A percentile compares a stretch with the other conserved stretches of the same genome.
Evolutionary conservation across 495 filamentous ascomycete species (phyloP).

Genomic region (Chaetomium cochliodes): DNA sequence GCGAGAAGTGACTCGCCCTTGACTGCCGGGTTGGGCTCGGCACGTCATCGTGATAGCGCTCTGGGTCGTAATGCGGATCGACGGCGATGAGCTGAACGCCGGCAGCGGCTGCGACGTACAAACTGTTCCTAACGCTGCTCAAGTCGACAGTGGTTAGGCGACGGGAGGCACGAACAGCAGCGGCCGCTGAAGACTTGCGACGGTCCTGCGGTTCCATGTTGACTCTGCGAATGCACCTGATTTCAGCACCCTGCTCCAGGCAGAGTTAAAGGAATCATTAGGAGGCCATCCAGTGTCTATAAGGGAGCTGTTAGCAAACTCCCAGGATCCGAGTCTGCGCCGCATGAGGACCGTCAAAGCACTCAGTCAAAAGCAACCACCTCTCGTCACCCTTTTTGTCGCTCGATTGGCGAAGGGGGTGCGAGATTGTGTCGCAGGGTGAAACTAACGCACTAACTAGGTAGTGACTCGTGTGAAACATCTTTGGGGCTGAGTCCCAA

Average conservation of each 20-base stretch:
- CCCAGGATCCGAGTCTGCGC: not conserved
- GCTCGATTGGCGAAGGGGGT: not conserved
- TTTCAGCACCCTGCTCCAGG: not conserved
- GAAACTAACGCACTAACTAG: not conserved
- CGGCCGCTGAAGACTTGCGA: conserved; percentile 4
- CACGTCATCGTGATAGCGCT: conserved; percentile 1
- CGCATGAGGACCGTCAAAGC: not conserved
- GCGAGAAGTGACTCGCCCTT: not conserved
- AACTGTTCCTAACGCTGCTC: not conserved
- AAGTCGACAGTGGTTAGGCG: not conserved
- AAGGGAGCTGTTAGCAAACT: not conserved
- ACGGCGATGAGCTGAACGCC: not conserved
- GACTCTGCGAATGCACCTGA: not conserved
- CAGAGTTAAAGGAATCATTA: not conserved
- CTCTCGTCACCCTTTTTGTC: not conserved
- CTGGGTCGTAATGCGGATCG: not conserved
- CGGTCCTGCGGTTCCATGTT: conserved; percentile 1
- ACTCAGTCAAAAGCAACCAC: not conserved
- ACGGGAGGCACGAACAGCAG: not conserved
- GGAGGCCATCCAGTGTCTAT: not conserved
- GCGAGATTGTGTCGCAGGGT: not conserved
- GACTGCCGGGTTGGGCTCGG: not conserved
- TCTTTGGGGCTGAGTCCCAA: too few relatives aligned
- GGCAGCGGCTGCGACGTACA: not conserved
- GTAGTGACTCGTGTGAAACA: too few relatives aligned